Conservation (phyloP, 345 rosid species). For the Eucalyptus cladocalyx region DNA sequence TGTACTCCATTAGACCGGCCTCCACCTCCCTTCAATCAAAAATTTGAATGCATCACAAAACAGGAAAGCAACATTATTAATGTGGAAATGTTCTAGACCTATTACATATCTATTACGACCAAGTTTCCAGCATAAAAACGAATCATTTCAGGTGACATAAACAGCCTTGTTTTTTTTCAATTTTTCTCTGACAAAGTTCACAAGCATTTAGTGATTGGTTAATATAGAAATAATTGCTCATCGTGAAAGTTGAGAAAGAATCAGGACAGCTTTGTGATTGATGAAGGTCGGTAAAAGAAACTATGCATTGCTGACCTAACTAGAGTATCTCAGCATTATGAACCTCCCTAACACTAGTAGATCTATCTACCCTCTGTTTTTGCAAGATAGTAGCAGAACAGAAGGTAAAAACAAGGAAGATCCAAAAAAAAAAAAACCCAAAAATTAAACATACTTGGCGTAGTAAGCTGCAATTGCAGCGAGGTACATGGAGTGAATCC, state of each 20-base stretch:
- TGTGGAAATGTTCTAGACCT: background rate
- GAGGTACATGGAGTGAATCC: constrained; percentile 80
- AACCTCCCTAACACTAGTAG: background rate
- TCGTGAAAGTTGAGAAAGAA: background rate
- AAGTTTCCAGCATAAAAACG: background rate
- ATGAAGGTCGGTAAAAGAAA: background rate
- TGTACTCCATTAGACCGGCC: constrained; percentile 93
- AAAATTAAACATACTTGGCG: constrained; percentile 50
- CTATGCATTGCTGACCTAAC: background rate
- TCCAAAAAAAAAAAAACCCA: background rate
- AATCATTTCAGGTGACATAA: background rate
- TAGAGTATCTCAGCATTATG: background rate
- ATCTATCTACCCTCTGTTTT: background rate
- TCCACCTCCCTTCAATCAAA: constrained; percentile 67
- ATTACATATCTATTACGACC: background rate
- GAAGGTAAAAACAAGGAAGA: background rate
- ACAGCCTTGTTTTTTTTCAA: background rate
- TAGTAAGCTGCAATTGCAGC: constrained; percentile 97
- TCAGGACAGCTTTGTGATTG: background rate
- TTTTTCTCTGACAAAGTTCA: background rate
- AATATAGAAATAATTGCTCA: background rate
- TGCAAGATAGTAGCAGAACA: background rate
- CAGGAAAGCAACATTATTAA: background rate
- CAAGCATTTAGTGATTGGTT: background rate
- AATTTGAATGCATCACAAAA: background rate